A percentile compares a stretch with the other conserved stretches of the same genome.
phyloP scores from a whole-genome alignment of 169 alveolate species.

The Plasmodium billcollinsi region DNA sequence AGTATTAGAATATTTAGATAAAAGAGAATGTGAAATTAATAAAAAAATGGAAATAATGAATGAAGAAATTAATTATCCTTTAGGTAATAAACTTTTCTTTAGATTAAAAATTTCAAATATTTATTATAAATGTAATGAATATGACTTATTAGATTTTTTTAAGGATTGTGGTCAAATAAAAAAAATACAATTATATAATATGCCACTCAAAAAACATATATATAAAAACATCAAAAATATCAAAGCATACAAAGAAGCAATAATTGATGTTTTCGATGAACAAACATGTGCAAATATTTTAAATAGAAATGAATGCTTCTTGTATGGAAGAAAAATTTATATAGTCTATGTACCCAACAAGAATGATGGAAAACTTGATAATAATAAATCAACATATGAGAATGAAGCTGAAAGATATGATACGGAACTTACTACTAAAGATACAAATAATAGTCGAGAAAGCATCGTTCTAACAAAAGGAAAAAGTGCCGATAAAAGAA shows the following conservation, averaged over 20 bases:
- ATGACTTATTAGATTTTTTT: slow-evolving; percentile 62
- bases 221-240: slow-evolving; percentile 3
- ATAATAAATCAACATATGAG: slow-evolving; percentile 3
- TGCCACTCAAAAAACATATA: slow-evolving; percentile 2
- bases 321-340: slow-evolving; percentile 69
- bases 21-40: slow-evolving; percentile 42
- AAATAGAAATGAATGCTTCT: slow-evolving; percentile 49
- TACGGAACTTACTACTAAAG: slow-evolving; percentile 28
- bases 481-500: neutral
- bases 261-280: slow-evolving; percentile 53
- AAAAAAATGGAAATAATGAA: slow-evolving; percentile 30
- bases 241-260: slow-evolving; percentile 36
- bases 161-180: slow-evolving; percentile 70
- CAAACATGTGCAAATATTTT: slow-evolving; percentile 55
- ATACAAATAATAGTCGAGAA: slow-evolving; percentile 18
- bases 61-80: slow-evolving; percentile 65
- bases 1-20: slow-evolving; percentile 57
- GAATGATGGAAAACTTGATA: neutral
- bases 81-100: slow-evolving; percentile 9
- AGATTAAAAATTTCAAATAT: slow-evolving; percentile 60
- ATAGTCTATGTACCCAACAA: slow-evolving; percentile 26
- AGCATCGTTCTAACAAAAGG: neutral
- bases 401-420: slow-evolving; percentile 1
- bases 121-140: slow-evolving; percentile 74
- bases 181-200: slow-evolving; percentile 43